Evolutionary conservation across 1,284 basidiomycete species (phyloP), one percentile per base, ranked within the genome.

Genomic region (Mycena sp.): DNA sequence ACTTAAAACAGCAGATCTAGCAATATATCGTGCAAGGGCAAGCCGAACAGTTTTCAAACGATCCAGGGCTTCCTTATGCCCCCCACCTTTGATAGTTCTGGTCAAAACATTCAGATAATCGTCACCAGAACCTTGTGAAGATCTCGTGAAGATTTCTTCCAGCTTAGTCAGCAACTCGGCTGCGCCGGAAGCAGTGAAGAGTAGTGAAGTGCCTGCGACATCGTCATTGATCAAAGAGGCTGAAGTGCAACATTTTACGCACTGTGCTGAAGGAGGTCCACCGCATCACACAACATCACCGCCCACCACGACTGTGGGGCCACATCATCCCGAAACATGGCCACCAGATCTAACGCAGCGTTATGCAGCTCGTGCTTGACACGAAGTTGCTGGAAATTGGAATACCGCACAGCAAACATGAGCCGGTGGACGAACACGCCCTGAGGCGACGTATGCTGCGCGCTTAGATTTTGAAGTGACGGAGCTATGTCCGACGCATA

Each of bases 271-370:
- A 93, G 74, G 46, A 93, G 81, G 43, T 84, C 85, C 2, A 88
- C 77, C 19, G 87, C 78, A 73, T 93, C 90, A 67, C 81, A 87
- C 28, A 93, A 78, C 40, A 93, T 75, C 25, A 92, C 80, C 10
- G 88, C 89, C 89, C 90, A 92, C 91, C 92, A 93, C 6, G 88
- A 83, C 65, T 86, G 88, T 1, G 91, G 90, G 2, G 85, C 88
- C 30, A 91, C 75, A 61, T 87, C 88, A 52, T 91, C 88, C 17
- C 83, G 82, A 56, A 93, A 85, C 73, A 93, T 89, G 6, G 85
- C 77, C 21, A 91, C 76, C 11, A 92, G 78, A 70, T 90, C 87
- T 64, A 78, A 76, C 1, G 89, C 87, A 6, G 90, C 90, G 55
- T 89, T 85, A 63, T 82, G 79, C 21, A 85, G 74, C 61, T 88